phyloP scores from a whole-genome alignment of 805 yeast genomes.

The Candida ipomoeae region DNA sequence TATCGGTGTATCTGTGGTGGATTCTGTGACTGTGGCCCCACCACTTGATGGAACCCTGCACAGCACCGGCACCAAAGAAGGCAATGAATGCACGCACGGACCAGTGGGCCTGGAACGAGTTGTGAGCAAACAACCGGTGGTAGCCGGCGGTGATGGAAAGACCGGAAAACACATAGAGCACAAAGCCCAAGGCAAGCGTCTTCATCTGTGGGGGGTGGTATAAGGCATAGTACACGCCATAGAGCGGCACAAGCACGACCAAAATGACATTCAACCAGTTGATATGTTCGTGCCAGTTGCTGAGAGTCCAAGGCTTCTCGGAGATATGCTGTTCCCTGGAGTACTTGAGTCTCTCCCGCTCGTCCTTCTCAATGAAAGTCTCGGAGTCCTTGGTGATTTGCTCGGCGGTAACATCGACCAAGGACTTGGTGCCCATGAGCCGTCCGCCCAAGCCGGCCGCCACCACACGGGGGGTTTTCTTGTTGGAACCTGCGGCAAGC shows the following conservation, averaged over 20 bases:
- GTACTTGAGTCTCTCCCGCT: slow-evolving; percentile 37
- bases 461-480: slow-evolving; percentile 63
- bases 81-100: slow-evolving; percentile 66
- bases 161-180: slow-evolving; percentile 59
- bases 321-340: slow-evolving; percentile 53
- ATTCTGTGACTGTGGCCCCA: slow-evolving; percentile 85
- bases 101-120: slow-evolving; percentile 59
- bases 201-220: slow-evolving; percentile 47
- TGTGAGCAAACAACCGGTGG: slow-evolving; percentile 77
- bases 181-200: slow-evolving; percentile 50
- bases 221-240: slow-evolving; percentile 46
- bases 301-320: slow-evolving; percentile 72
- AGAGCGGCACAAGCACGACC: slow-evolving; percentile 56
- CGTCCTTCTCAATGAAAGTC: slow-evolving; percentile 35
- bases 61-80: slow-evolving; percentile 75
- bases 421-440: slow-evolving; percentile 76
- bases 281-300: slow-evolving; percentile 69
- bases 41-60: slow-evolving; percentile 86
- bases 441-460: slow-evolving; percentile 74
- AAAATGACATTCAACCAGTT: slow-evolving; percentile 74
- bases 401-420: slow-evolving; percentile 65
- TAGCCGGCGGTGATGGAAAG: slow-evolving; percentile 81
- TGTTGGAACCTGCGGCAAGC: slow-evolving; percentile 78
- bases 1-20: slow-evolving; percentile 84
- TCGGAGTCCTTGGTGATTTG: slow-evolving; percentile 50